Base-by-base conservation (phyloP, 495 filamentous ascomycete species). In the Penicillium flavigenum region DNA sequence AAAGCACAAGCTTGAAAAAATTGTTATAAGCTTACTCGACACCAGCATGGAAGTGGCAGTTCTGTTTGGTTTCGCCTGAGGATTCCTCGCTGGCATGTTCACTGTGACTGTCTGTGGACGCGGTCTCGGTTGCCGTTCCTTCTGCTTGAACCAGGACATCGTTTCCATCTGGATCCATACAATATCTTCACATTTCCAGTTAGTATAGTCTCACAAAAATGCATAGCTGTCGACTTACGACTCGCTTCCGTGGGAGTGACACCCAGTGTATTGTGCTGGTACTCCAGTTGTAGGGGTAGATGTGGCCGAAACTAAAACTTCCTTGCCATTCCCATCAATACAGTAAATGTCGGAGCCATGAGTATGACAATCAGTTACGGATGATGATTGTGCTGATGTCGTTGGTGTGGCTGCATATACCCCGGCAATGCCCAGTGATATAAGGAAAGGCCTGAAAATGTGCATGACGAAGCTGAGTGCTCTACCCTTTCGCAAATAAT, bases 31-130 rank as follows among this genome's bases (percentile, higher is more conserved):
- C 76, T 64, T 70, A 84, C 81, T 87, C 83, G 19, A 87, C 79
- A 6, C 83, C 84, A n/a, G 83, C 83, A 58, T 88, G 83, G 66
- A 85, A 86, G 60, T 88, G 84, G 60, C 83, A 88, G 49, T 78
- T 78, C 36, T 52, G 39, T 19, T 56, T 46, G 3, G 29, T 24
- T 54, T 26, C 45, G 5, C 42, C 62, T 8, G 58, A 54, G 9
- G 62, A 60, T 24, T 63, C 58, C 8, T 62, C 62, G 6, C 56
- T 26, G 27, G 27, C 51, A 31, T 52, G 36, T 3, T 36, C 39
- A 31, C 34, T 43, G 24, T 57, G 42, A 16, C 31, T 34, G n/a
- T 44, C 31, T 24, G 41, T 41, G 16, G 29, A 41, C 43, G 29
- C 53, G 9, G 4, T 51, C 22, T 42, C 36, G 8, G 50, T 10